Evolutionary conservation across 2,329 filamentous ascomycete genomes (phyloP).

Genomic region (Pseudogymnoascus sp.): DNA sequence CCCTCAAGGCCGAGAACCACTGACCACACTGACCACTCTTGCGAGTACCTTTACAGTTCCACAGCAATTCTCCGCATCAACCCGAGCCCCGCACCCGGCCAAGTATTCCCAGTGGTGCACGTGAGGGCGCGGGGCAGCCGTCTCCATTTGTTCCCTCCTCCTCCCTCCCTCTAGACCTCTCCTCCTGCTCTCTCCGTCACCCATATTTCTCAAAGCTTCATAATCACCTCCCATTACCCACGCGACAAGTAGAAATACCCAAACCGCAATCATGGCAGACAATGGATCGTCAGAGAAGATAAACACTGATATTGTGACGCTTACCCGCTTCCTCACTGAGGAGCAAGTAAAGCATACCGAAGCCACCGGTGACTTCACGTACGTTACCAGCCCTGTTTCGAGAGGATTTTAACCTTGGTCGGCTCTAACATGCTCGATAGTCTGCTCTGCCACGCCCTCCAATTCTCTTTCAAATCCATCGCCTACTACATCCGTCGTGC

Average conservation of each 20-base stretch:
- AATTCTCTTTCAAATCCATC: conserved; percentile 99
- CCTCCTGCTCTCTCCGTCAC: not conserved
- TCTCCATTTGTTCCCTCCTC: not conserved
- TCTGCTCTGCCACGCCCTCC: conserved; percentile 90
- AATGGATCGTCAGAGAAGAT: conserved; percentile 56
- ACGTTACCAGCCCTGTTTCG: conserved; percentile 30
- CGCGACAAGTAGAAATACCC: conserved; percentile 3
- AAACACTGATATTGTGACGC: conserved; percentile 92
- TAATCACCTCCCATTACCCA: not conserved
- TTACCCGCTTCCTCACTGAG: conserved; percentile 92
- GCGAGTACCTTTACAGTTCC: not conserved
- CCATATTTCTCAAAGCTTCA: not conserved
- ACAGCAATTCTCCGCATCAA: not conserved
- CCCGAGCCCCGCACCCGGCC: conserved; percentile 5
- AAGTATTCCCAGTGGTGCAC: not conserved
- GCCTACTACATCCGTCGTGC: conserved; percentile 98
- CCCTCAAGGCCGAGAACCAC: not conserved
- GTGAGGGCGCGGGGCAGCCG: conserved; percentile 2
- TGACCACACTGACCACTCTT: not conserved
- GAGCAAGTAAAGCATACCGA: conserved; percentile 90
- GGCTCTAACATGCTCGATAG: conserved; percentile 37
- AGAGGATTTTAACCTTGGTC: not conserved
- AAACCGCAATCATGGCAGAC: conserved; percentile 7
- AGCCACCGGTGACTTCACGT: conserved; percentile 98
- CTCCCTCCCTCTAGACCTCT: not conserved